Evolutionary conservation across 805 yeast species (phyloP), one percentile per base, ranked within the genome.

Genomic region (Kodamaea kakaduensis): DNA sequence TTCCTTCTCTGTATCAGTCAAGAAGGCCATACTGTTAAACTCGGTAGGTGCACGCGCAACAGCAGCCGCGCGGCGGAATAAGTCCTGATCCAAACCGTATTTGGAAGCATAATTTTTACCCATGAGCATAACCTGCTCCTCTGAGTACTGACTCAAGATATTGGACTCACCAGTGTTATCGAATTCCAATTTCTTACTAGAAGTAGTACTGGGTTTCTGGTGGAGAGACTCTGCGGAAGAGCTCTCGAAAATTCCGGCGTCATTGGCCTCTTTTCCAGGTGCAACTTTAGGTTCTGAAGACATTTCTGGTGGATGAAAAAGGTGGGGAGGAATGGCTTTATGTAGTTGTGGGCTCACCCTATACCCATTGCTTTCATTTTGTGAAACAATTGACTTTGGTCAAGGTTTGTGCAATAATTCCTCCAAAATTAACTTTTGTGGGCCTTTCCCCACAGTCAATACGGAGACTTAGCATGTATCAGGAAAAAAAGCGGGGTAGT

Each of bases 91-190:
- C 50, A 81, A 50, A 8, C 63, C 69, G 45, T 78, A 64, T 45
- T 74, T 74, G 20, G 58, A 42, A 13, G 86, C 85, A 56, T 79
- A 81, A 38, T 71, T 71, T 45, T 83, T 64, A 23, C 86, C 86
- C 84, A 80, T 79, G 40, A 68, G 71, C 75, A 75, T 75, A 4
- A 75, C 83, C 49, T 79, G 82, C 16, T 71, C 72, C 43, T 77
- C 79, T n/a, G 77, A 57, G 47, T 80, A 78, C 51, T 77, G 77
- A 1, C 74, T 54, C 36, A 78, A 56, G 34, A 77, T 69, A 46
- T 78, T 78, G 5, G 25, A 22, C 16, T 31, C 34, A 10, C 23
- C 25, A 19, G 32, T 29, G 12, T 26, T 18, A 19, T 26, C 29
- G 10, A 26, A 19, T 16, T 10, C 4, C 12, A 16, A 4, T 15